These are phyloP conservation scores for Cryptococcus sp. DNA, from an alignment of 1,284 basidiomycete species.

Conservation along the genomic window DNA sequence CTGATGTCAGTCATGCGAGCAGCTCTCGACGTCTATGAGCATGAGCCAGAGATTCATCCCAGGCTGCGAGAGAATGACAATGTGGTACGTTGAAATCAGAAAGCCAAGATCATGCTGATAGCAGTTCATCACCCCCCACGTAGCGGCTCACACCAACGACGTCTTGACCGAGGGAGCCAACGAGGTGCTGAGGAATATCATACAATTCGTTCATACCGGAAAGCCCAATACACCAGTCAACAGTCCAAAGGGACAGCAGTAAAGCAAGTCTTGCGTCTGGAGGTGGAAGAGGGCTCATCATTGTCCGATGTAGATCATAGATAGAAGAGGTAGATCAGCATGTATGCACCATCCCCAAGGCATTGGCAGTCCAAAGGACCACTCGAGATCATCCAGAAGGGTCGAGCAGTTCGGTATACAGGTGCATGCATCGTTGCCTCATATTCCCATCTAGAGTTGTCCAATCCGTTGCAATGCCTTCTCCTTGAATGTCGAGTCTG, in stretches of 20 bases:
- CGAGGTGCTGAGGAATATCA: slow-evolving; percentile 10
- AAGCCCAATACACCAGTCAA: slow-evolving; percentile 10
- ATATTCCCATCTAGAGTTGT: slow-evolving; percentile 45
- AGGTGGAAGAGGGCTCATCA: no score
- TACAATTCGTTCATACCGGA: slow-evolving; percentile 12
- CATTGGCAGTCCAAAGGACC: no score
- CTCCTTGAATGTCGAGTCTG: slow-evolving; percentile 79
- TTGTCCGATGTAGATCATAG: no score
- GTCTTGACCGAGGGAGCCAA: not conserved
- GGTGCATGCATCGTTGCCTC: not conserved
- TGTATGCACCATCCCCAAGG: not conserved
- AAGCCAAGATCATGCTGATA: not conserved
- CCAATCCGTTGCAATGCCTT: slow-evolving; percentile 61
- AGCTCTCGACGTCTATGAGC: slow-evolving; percentile 29
- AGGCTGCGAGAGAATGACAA: slow-evolving; percentile 18
- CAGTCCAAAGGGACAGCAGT: not conserved
- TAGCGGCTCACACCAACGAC: slow-evolving; percentile 6
- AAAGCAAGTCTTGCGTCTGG: not conserved
- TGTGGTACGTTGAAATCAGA: slow-evolving; percentile 16
- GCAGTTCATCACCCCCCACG: slow-evolving; percentile 8
- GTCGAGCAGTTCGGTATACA: no score
- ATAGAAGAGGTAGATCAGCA: not conserved
- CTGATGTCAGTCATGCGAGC: slow-evolving; percentile 20
- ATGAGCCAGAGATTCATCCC: slow-evolving; percentile 28
- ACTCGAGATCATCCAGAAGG: no score